Percentiles rank a stretch among this genome's conserved stretches.
These are phyloP conservation scores for Linnemannia elongata DNA, from an alignment of 192 early-diverging fungal species.

Conservation along the genomic window DNA sequence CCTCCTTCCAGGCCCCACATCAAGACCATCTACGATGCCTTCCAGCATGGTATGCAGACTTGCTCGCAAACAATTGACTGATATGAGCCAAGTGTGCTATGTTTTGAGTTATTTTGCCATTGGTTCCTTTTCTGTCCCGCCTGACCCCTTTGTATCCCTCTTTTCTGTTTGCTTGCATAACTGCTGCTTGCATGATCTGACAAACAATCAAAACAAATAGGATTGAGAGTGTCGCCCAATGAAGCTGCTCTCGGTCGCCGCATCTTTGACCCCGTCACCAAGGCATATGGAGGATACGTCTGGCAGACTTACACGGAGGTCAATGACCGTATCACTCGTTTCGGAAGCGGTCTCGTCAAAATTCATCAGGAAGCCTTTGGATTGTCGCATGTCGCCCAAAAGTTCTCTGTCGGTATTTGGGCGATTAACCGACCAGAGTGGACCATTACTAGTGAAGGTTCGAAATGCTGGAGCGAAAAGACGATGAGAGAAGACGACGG, in stretches of 20 bases:
- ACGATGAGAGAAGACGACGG: neutral
- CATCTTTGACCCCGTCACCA: slow-evolving; percentile 63
- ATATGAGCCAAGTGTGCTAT: neutral
- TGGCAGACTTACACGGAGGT: slow-evolving; percentile 81
- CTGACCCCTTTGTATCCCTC: neutral
- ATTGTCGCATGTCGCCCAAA: slow-evolving; percentile 21
- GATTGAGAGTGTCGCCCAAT: slow-evolving; percentile 63
- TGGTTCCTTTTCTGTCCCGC: too few species aligned
- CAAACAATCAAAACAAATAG: slow-evolving; percentile 34
- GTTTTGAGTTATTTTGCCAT: too few species aligned
- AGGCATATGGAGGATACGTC: slow-evolving; percentile 71
- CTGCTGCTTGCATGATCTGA: neutral
- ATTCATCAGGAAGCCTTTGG: slow-evolving; percentile 42
- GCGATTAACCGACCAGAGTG: slow-evolving; percentile 84
- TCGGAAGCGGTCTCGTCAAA: slow-evolving; percentile 81
- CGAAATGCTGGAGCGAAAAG: neutral
- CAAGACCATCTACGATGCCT: slow-evolving; percentile 48
- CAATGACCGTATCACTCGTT: slow-evolving; percentile 67
- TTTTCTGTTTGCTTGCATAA: neutral
- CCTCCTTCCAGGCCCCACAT: slow-evolving; percentile 32
- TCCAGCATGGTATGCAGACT: slow-evolving; percentile 34
- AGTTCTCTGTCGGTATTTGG: slow-evolving; percentile 77
- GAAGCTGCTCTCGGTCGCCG: slow-evolving; percentile 74
- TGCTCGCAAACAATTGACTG: neutral
- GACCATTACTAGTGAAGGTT: slow-evolving; percentile 72